A percentile compares a stretch with the other conserved stretches of the same genome.
phyloP scores from a whole-genome alignment of 2,329 filamentous ascomycete genomes.

The Didymellaceae sp. region DNA sequence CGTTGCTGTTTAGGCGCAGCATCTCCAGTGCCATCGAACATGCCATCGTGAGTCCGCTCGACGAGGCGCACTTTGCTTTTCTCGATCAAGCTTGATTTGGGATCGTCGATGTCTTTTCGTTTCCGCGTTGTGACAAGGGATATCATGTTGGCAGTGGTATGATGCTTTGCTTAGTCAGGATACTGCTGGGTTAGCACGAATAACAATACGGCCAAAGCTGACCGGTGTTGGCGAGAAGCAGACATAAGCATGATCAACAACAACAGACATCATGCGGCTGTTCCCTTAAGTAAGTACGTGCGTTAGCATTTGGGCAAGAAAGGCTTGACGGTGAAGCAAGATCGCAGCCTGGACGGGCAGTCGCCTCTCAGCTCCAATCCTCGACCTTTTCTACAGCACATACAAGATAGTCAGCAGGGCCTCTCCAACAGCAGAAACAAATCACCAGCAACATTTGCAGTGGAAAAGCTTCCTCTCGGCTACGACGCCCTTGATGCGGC shows the following conservation, averaged over 20 bases:
- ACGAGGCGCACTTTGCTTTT: constrained; percentile 44
- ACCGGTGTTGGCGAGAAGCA: neutral
- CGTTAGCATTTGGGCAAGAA: too few relatives aligned
- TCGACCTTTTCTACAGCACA: too few relatives aligned
- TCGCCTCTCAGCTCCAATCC: too few relatives aligned
- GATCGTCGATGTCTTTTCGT: constrained; percentile 38
- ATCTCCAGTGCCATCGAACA: constrained; percentile 9
- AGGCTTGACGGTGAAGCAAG: too few relatives aligned
- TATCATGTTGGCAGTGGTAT: constrained; percentile 33
- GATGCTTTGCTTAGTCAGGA: neutral
- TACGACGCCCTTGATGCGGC: neutral
- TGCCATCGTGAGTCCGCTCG: constrained; percentile 27
- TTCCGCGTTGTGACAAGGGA: constrained; percentile 41
- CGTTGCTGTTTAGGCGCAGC: constrained; percentile 21
- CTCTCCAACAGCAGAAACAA: too few relatives aligned
- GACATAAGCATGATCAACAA: neutral
- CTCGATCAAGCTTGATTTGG: constrained; percentile 26
- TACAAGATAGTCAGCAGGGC: too few relatives aligned
- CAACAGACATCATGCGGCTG: too few relatives aligned
- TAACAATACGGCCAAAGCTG: constrained; percentile 12
- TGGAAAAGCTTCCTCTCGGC: neutral
- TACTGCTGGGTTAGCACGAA: constrained; percentile 8
- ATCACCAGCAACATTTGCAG: neutral
- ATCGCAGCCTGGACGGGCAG: too few relatives aligned
- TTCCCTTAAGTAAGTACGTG: too few relatives aligned